Base-by-base conservation (phyloP, 176 grass and related monocot genomes). In the Musa acuminata region DNA sequence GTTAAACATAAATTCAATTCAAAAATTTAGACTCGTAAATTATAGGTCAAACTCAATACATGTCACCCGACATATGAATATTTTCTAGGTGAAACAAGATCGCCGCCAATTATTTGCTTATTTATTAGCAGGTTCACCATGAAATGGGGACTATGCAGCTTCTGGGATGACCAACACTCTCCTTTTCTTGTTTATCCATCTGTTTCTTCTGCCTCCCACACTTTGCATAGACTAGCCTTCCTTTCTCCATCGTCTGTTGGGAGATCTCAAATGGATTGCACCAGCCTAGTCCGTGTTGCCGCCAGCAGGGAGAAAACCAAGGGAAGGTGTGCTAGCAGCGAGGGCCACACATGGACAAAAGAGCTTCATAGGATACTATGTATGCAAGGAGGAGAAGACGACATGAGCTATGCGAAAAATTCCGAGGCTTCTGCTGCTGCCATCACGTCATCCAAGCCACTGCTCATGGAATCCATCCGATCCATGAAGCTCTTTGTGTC, bases 361-460 rank as follows among this genome's bases (percentile, higher is more conserved):
- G 69, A 72, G 50, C 69, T 72, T 49, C 69, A 72, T 12, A 53
- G 48, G 69, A 53, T 72, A 20, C 49, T 72, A 12, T 72, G 50
- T 6, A 52, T 72, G 49, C 69, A 72, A 53, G 69, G 69, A 51
- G 69, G 69, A 52, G 69, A 72, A 9, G 49, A 72, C 20, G 69
- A 72, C 20, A 2, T 7, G 1, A 72, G 69, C 69, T 72, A 72
- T 21, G 69, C 69, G 2, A 72, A 53, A 12, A 72, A 72, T 21
- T 72, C 69, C 50, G 69, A 72, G 69, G 69, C 49, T 9, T 20
- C 69, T 12, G 69, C 69, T 2, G 6, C 69, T 21, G 69, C 69
- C 69, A 51, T 72, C n/a, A 22, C 48, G 10, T 53, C 49, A n/a
- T 72, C 48, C 4, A 72, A 52, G 69, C 69, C 69, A 23, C 20